phyloP scores from a whole-genome alignment of 1,284 basidiomycete genomes.

The Naganishia sp. region DNA sequence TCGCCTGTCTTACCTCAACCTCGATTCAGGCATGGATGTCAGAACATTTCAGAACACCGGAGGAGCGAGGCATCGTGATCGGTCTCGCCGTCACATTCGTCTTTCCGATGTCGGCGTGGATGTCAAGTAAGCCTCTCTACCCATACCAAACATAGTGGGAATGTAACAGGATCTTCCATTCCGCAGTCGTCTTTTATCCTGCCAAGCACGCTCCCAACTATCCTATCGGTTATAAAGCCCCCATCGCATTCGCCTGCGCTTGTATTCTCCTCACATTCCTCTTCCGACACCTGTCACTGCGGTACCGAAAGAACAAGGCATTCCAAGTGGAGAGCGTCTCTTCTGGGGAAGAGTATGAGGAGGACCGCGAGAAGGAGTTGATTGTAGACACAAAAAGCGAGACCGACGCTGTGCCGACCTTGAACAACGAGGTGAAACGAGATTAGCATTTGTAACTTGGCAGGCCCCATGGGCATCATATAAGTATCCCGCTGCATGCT shows the following conservation, averaged over 20 bases:
- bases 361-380: conserved; percentile 4
- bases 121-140: conserved; percentile 35
- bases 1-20: background rate
- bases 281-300: conserved; percentile 32
- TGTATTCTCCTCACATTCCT: conserved; percentile 35
- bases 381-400: background rate
- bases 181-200: conserved; percentile 40
- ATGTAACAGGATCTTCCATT: background rate
- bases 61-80: conserved; percentile 40
- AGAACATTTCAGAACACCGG: conserved; percentile 37
- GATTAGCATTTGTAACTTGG: no score
- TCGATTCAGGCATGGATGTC: conserved; percentile 41
- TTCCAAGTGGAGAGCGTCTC: background rate
- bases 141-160: no score
- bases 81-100: conserved; percentile 38
- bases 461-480: no score
- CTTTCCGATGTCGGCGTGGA: conserved; percentile 38
- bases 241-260: conserved; percentile 33
- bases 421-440: background rate
- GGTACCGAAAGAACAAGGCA: background rate
- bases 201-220: conserved; percentile 39
- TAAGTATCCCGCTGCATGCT: no score
- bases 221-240: conserved; percentile 39
- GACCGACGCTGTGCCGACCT: background rate
- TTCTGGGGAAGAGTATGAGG: conserved; percentile 1